Evolutionary conservation across 352 stramenopile genomes (phyloP).

Genomic region (Heterotrichella gracilis): DNA sequence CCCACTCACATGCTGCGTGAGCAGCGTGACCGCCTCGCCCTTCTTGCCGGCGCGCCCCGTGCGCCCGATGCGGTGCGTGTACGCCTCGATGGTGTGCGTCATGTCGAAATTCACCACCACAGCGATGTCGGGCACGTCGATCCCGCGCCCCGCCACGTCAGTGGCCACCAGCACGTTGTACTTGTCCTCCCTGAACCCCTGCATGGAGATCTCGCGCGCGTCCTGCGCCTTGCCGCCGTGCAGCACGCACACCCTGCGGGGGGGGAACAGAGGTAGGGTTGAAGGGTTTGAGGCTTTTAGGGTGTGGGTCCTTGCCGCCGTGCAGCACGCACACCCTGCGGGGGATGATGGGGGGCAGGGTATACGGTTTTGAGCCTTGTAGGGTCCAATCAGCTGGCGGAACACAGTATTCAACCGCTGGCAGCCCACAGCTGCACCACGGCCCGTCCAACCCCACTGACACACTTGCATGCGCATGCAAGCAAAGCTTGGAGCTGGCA

Average conservation of each 20-base stretch:
- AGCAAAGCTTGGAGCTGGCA: no score
- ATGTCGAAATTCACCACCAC: conserved; percentile 96
- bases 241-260: no score
- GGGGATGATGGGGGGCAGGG: conserved; percentile 34
- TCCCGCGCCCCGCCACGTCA: conserved; percentile 35
- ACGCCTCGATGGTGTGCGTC: conserved; percentile 79
- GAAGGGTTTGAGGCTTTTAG: not conserved
- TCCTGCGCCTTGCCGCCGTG: conserved; percentile 84
- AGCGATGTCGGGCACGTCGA: conserved; percentile 89
- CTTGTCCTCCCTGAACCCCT: conserved; percentile 31
- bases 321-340: no score
- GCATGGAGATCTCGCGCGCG: conserved; percentile 52
- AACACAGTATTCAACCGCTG: no score
- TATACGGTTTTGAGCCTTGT: not conserved
- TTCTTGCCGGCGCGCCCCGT: conserved; percentile 81
- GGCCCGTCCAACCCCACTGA: not conserved
- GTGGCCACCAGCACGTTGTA: conserved; percentile 30
- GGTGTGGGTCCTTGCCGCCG: conserved; percentile 44
- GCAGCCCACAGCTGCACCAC: not conserved
- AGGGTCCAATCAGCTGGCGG: conserved; percentile 38
- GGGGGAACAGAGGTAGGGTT: conserved; percentile 32
- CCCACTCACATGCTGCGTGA: no score
- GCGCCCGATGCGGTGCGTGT: conserved; percentile 86
- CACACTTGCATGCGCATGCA: no score
- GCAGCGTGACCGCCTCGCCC: conserved; percentile 72